Base-by-base conservation (phyloP, 2,329 filamentous ascomycete species). In the Cryphonectria japonica region DNA sequence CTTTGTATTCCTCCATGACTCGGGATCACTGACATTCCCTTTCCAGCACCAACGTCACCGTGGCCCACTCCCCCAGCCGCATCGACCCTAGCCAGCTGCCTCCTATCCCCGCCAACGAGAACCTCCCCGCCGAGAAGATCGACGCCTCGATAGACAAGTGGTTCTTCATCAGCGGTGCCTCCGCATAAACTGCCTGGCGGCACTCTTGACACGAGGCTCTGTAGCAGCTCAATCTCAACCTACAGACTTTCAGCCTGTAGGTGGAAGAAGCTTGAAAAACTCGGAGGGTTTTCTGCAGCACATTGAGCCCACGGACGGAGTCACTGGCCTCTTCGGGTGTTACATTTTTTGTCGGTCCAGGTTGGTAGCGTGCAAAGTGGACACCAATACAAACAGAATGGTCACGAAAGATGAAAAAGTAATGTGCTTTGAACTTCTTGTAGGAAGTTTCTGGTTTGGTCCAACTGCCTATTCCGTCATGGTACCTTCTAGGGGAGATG, bases 81-180 rank as follows among this genome's bases (percentile, higher is more conserved):
- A 88, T 93, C 78, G 86, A 90, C 75, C 83, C 89, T 75, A 86
- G 87, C 79, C 87, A 92, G 83, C 87, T 97, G 74, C 90, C 91
- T 75, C 91, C 89, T 80, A 90, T 99, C 76, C 93, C 94, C 73
- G 80, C 88, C 75, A 87, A 93, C 84, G 88, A 98, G 89, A 91
- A 97, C 79, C 86, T 97, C 71, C 82, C 88, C 69, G 90, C 96
- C 73, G 95, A 92, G 76, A 95, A 95, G 80, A 97, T 99, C 78
- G 96, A 99, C 81, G 89, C 90, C 81, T 97, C 92, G 84, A 97
- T 98, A 81, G 96, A 99, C 90, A 99, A 99, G 91, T 99, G 96
- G 96, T 99, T 99, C 92, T 99, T 98, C 91, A 99, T 99, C 85
- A 97, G 94, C 83, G 96, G 96, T 84, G 96, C 96, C 80, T 93